Evolutionary conservation across 495 filamentous ascomycete species (phyloP).

Genomic region (Apodospora peruviana): DNA sequence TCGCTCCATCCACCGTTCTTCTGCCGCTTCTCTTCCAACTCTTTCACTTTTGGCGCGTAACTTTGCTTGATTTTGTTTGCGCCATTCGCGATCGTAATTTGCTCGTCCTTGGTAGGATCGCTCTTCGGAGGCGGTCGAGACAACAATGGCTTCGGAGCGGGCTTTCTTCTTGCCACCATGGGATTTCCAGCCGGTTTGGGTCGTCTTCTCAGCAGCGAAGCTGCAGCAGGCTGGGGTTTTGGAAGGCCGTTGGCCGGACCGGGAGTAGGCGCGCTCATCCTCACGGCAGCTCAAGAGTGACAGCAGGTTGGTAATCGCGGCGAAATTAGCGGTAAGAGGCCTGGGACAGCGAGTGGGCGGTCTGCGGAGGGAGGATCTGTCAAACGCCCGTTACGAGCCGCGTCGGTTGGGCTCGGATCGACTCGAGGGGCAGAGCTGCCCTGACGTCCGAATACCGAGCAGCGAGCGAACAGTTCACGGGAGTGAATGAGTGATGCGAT

Average conservation of each 20-base stretch:
- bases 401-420: no score
- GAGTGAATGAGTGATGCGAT: no score
- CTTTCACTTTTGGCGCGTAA: constrained; percentile 3
- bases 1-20: constrained; percentile 59
- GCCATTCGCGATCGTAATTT: background rate
- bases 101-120: background rate
- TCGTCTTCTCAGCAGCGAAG: constrained; percentile 26
- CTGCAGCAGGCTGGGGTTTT: constrained; percentile 19
- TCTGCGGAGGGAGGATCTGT: background rate
- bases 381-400: no score
- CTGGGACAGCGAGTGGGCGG: no score
- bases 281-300: background rate
- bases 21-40: constrained; percentile 28
- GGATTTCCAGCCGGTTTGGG: constrained; percentile 54
- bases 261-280: constrained; percentile 57
- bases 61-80: background rate
- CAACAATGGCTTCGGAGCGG: constrained; percentile 14
- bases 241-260: constrained; percentile 28
- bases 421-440: no score
- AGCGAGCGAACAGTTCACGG: no score
- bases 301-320: no score
- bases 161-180: constrained; percentile 59
- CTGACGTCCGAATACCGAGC: no score
- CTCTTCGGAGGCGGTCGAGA: background rate
- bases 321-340: no score